Conservation (phyloP, 805 yeast species). For the Lipomyces spencermartinsiae region DNA sequence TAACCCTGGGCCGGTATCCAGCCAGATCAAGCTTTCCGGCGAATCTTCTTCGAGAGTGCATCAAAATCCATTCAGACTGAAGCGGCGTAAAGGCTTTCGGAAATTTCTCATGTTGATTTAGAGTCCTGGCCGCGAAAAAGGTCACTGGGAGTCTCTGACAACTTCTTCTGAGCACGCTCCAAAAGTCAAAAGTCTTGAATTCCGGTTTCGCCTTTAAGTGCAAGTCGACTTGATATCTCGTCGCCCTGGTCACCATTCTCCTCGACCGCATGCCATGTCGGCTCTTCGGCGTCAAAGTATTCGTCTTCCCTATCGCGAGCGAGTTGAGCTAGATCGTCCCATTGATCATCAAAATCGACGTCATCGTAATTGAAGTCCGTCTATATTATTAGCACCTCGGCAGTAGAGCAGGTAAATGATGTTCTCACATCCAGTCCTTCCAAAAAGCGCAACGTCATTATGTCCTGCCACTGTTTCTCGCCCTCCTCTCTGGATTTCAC, state of each 20-base stretch:
- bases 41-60: no score
- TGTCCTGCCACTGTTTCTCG: slow-evolving; percentile 25
- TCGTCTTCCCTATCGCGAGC: slow-evolving; percentile 28
- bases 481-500: slow-evolving; percentile 22
- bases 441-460: slow-evolving; percentile 32
- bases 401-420: not conserved
- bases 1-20: no score
- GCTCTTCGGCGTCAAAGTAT: slow-evolving; percentile 34
- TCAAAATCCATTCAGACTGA: no score
- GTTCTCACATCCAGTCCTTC: slow-evolving; percentile 22
- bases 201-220: slow-evolving; percentile 31
- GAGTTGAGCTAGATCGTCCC: slow-evolving; percentile 33
- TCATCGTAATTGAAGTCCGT: slow-evolving; percentile 32
- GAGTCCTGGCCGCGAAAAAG: no score
- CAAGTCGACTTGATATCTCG: not conserved
- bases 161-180: not conserved
- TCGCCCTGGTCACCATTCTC: not conserved
- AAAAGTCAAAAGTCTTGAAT: slow-evolving; percentile 28
- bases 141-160: not conserved
- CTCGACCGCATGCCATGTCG: slow-evolving; percentile 20
- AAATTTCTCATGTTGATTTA: no score
- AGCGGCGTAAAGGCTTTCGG: no score
- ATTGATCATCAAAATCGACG: slow-evolving; percentile 28
- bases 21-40: no score
- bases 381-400: slow-evolving; percentile 12